Evolutionary conservation across 2,329 filamentous ascomycete species (phyloP), one percentile per base, ranked within the genome.

Genomic region (Arthrobotrys megalospora): DNA sequence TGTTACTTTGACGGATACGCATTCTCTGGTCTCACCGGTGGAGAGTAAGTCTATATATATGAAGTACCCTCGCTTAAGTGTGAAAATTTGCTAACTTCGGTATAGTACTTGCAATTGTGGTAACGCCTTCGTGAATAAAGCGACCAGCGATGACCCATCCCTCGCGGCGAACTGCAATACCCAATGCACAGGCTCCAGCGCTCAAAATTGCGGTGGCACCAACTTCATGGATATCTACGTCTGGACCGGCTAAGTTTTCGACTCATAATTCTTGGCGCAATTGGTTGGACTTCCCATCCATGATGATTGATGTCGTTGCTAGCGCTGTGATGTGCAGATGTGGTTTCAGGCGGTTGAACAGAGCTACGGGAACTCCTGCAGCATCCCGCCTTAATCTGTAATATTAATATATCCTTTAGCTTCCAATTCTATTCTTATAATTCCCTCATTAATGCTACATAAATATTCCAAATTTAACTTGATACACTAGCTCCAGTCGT

Each of bases 181-280:
- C 1, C 55, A 8, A 6, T 60, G 55, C 11, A 1, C 12, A 5
- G 50, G 28, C 8, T 1, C 24, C 6, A 21, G 3, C 19, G 21
- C 19, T 10, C 3, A 32, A 14, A 2, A 6, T n/a, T 60, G 55
- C 11, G 55, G 55, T 60, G 55, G 55, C 19, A 14, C 7, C 12
- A 19, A 28, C 8, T 36, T 11, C 7, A 28, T 36, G 1, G 34
- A 60, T 60, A 60, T 60, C 21, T 43, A 14, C 11, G 36, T 60
- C 12, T 60, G 55, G 55, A 60, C 55, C 36, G 34, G 55, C 19
- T 60, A 43, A 38, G 10, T 10, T 34, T 16, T 34, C 14, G 8
- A 38, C 24, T 28, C 7, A 45, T n/a, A 14, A 45, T 16, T 45
- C n/a, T 12, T 5, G 24, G 14, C 12, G n/a, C 41, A 14, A 12